Evolutionary conservation across 2,329 filamentous ascomycete genomes (phyloP).

Genomic region (Colletotrichum sp.): DNA sequence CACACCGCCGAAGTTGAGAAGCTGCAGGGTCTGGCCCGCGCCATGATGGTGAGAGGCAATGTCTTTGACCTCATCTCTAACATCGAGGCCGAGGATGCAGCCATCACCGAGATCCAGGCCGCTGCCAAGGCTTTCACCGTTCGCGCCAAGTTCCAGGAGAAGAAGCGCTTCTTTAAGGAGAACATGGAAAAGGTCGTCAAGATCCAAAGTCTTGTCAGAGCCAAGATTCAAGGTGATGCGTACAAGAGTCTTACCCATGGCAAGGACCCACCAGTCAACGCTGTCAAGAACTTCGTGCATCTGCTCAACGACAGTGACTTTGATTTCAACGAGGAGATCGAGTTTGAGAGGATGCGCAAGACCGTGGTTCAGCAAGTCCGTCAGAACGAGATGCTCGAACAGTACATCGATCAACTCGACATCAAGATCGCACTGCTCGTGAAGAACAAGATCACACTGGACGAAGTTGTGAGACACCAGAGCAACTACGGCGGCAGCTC

Average conservation of each 20-base stretch:
- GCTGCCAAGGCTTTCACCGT: constrained; percentile 76
- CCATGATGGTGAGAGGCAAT: constrained; percentile 77
- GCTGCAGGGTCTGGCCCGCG: constrained; percentile 78
- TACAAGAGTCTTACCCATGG: constrained; percentile 97
- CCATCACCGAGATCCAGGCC: constrained; percentile 76
- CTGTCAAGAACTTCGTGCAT: constrained; percentile 98
- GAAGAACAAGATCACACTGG: constrained; percentile 99
- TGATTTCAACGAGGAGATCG: constrained; percentile 98
- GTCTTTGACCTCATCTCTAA: constrained; percentile 77
- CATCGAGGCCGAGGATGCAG: constrained; percentile 83
- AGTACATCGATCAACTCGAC: constrained; percentile 97
- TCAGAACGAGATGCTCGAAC: constrained; percentile 95
- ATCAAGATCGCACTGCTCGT: constrained; percentile 98
- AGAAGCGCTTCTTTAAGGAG: constrained; percentile 86
- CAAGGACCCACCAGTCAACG: constrained; percentile 95
- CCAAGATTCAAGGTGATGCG: constrained; percentile 93
- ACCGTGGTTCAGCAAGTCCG: constrained; percentile 96
- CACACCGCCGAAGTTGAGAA: constrained; percentile 70
- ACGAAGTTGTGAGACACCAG: constrained; percentile 96
- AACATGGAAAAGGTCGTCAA: constrained; percentile 99
- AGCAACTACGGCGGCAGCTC: constrained; percentile 93
- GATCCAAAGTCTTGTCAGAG: constrained; percentile 95
- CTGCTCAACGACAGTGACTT: constrained; percentile 98
- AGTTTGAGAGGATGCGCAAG: constrained; percentile 93
- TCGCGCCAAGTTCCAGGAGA: constrained; percentile 78